phyloP scores from a whole-genome alignment of 2,329 filamentous ascomycete species.

The Aspergillus niger region DNA sequence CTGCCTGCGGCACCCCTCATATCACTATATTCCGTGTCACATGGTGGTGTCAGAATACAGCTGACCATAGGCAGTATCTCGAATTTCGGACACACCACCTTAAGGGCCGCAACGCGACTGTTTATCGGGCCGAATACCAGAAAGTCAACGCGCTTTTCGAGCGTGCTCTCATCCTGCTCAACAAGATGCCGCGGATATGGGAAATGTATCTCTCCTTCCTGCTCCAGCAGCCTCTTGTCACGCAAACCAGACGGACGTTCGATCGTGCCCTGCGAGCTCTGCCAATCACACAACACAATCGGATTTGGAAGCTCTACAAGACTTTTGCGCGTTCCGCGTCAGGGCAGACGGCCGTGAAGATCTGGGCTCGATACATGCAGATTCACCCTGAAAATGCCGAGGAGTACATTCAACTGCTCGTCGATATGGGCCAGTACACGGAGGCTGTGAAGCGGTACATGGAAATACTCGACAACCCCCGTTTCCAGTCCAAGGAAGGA shows the following conservation, averaged over 20 bases:
- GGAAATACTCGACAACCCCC: slow-evolving; percentile 83
- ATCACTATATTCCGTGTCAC: slow-evolving; percentile 21
- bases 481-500: slow-evolving; percentile 87
- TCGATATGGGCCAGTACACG: slow-evolving; percentile 79
- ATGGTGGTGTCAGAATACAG: slow-evolving; percentile 7
- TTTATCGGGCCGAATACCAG: slow-evolving; percentile 76
- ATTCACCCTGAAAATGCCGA: slow-evolving; percentile 93
- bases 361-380: slow-evolving; percentile 96
- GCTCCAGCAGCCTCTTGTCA: slow-evolving; percentile 87
- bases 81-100: slow-evolving; percentile 80
- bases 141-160: slow-evolving; percentile 97
- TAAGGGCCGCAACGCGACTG: slow-evolving; percentile 76
- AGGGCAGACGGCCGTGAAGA: slow-evolving; percentile 85
- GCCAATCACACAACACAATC: slow-evolving; percentile 90
- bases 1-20: slow-evolving; percentile 6
- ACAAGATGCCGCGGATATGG: slow-evolving; percentile 99
- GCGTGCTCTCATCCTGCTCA: slow-evolving; percentile 84
- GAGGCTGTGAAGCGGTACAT: slow-evolving; percentile 92
- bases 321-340: slow-evolving; percentile 89
- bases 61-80: slow-evolving; percentile 66
- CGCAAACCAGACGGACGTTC: slow-evolving; percentile 81
- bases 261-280: slow-evolving; percentile 88
- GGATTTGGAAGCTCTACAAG: slow-evolving; percentile 90
- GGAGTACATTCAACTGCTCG: slow-evolving; percentile 88
- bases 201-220: slow-evolving; percentile 95